Evolutionary conservation across 2,329 filamentous ascomycete species (phyloP), one percentile per base, ranked within the genome.

Genomic region (Sclerotinia nivalis): DNA sequence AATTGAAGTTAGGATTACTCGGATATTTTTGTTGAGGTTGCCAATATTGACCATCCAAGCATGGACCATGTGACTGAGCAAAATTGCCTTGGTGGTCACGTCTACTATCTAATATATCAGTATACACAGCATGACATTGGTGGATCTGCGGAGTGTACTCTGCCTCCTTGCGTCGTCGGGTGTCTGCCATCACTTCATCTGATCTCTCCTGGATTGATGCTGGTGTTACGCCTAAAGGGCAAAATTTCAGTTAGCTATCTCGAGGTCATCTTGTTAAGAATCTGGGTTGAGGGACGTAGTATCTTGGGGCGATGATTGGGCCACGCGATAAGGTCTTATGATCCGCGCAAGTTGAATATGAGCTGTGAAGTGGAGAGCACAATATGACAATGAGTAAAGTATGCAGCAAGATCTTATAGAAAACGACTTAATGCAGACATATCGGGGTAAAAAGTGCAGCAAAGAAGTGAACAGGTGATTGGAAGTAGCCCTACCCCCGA

Each of bases 1-100:
- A 10, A 8, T 4, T 3, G 2, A 0, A 22, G 18, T 25, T 5
- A 12, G 0, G 0, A 4, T 25, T 20, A 1, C 15, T 4, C 3
- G 37, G 22, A 18, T 50, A 3, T 20, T 1, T 3, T 0, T 34
- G 1, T 20, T 18, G 20, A 6, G 1, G 6, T 37, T 3, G 20
- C 60, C 15, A 37, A 13, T 49, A 9, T 49, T 9, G 59, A 10
- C 22, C 7, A 37, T 12, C 4, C n/a, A 6, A 4, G 10, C 15
- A 6, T 13, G 4, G 45, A 8, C 34, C 8, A n/a, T 20, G 22
- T 9, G 2, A 1, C 9, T 50, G 45, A n/a, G 43, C 6, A 18
- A 37, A 25, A 8, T 12, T 18, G 12, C 15, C 13, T 18, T 8
- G 12, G 12, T n/a, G 22, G 4, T 9, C 4, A 7, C 20, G 7